These are phyloP conservation scores for Sporothrix humicola DNA, from an alignment of 2,329 filamentous ascomycete species.

Conservation along the genomic window DNA sequence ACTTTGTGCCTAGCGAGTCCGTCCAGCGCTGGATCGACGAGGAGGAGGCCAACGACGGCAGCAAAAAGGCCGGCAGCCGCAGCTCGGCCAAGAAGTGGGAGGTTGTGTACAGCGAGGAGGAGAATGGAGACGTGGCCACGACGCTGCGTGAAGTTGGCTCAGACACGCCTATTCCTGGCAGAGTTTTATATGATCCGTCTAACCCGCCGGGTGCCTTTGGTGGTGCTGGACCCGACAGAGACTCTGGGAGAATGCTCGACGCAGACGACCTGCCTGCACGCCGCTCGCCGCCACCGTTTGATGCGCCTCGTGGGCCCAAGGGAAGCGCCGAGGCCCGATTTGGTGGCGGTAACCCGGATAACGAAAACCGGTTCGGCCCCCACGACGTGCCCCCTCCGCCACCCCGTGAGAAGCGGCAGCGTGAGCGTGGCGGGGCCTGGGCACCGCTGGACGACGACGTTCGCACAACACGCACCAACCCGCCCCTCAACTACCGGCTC, in stretches of 20 bases:
- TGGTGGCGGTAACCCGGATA: background rate
- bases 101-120: slow-evolving; percentile 68
- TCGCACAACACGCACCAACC: slow-evolving; percentile 49
- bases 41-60: slow-evolving; percentile 58
- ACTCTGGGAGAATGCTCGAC: background rate
- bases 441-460: slow-evolving; percentile 28
- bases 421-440: background rate
- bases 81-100: slow-evolving; percentile 65
- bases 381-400: slow-evolving; percentile 11
- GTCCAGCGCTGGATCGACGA: slow-evolving; percentile 74
- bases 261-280: background rate
- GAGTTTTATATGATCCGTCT: slow-evolving; percentile 24
- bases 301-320: slow-evolving; percentile 44
- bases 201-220: background rate
- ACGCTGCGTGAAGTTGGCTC: slow-evolving; percentile 57
- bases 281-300: slow-evolving; percentile 26
- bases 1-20: slow-evolving; percentile 82
- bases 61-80: slow-evolving; percentile 45
- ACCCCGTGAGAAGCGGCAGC: slow-evolving; percentile 14
- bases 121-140: slow-evolving; percentile 59
- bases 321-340: slow-evolving; percentile 10
- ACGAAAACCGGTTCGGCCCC: no score
- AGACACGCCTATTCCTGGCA: slow-evolving; percentile 28
- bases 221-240: background rate
- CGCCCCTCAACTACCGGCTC: slow-evolving; percentile 57